phyloP scores from a whole-genome alignment of 306 rosid genomes.

The Lupinus albus region DNA sequence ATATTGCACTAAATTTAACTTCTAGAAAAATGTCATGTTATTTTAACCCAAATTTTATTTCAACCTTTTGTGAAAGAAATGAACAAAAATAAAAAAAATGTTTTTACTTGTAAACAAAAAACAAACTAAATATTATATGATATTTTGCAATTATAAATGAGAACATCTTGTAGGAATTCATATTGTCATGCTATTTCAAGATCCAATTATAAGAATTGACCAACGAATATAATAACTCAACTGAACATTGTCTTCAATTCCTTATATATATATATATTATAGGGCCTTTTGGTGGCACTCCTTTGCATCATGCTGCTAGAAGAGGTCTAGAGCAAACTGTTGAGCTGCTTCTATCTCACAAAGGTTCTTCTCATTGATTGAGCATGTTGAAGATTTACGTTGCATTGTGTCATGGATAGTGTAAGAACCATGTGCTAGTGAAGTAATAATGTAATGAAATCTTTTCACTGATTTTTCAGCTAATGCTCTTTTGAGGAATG shows the following conservation, averaged over 20 bases:
- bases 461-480: constrained; percentile 4
- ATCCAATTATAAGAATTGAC: too few species aligned
- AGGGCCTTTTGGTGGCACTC: constrained; percentile 14
- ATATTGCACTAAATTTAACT: too few species aligned
- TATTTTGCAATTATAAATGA: too few species aligned
- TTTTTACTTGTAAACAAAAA: too few species aligned
- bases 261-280: background rate
- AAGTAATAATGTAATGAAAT: background rate
- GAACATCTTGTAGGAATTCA: too few species aligned
- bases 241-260: background rate
- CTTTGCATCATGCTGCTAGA: constrained; percentile 19
- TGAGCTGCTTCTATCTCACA: constrained; percentile 5
- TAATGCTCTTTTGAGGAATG: background rate
- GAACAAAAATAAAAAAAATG: too few species aligned
- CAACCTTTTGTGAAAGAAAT: too few species aligned
- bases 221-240: too few species aligned
- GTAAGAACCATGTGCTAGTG: background rate
- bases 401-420: background rate
- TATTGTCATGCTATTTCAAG: too few species aligned
- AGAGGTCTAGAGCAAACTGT: background rate
- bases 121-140: too few species aligned
- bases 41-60: too few species aligned
- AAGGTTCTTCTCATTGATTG: constrained; percentile 19
- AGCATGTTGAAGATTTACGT: background rate
- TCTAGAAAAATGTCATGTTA: too few species aligned